Evolutionary conservation across 2,329 filamentous ascomycete genomes (phyloP).

Genomic region (Tympanopsis confertula): DNA sequence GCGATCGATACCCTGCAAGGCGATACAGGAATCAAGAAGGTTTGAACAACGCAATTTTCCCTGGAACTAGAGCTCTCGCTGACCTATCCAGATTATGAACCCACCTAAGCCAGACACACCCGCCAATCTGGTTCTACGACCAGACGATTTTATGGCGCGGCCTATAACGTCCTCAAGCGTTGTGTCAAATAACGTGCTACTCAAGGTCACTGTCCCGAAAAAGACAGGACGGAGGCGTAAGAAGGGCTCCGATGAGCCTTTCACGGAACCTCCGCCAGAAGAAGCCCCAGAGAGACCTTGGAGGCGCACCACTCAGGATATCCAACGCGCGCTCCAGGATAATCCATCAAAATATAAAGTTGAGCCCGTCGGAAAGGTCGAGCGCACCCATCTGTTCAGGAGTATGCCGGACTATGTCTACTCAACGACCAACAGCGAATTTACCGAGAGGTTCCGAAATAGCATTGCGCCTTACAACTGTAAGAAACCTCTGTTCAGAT

Average conservation of each 20-base stretch:
- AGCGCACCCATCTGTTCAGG: constrained; percentile 77
- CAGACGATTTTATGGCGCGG: constrained; percentile 67
- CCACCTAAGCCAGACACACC: constrained; percentile 28
- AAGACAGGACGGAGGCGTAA: constrained; percentile 79
- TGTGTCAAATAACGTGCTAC: constrained; percentile 68
- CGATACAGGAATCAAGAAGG: neutral
- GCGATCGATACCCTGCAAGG: neutral
- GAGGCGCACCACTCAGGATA: constrained; percentile 13
- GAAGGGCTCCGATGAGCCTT: constrained; percentile 61
- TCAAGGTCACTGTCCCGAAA: constrained; percentile 79
- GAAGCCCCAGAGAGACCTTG: constrained; percentile 24
- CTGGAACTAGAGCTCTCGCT: constrained; percentile 1
- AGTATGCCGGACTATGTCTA: constrained; percentile 82
- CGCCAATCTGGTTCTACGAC: constrained; percentile 64
- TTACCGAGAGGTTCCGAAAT: constrained; percentile 61
- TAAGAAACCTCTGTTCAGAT: constrained; percentile 18
- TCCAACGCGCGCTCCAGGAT: constrained; percentile 58
- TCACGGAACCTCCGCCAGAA: constrained; percentile 30
- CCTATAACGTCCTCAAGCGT: constrained; percentile 68
- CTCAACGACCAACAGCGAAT: constrained; percentile 54
- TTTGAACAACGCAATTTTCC: neutral
- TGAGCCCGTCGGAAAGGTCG: constrained; percentile 61
- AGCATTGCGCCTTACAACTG: constrained; percentile 62
- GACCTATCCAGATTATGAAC: constrained; percentile 27
- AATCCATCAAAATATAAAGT: constrained; percentile 57